A percentile compares a stretch with the other conserved stretches of the same genome.
Evolutionary conservation across 2,329 filamentous ascomycete species (phyloP).

Genomic region (Fusarium robinianum): DNA sequence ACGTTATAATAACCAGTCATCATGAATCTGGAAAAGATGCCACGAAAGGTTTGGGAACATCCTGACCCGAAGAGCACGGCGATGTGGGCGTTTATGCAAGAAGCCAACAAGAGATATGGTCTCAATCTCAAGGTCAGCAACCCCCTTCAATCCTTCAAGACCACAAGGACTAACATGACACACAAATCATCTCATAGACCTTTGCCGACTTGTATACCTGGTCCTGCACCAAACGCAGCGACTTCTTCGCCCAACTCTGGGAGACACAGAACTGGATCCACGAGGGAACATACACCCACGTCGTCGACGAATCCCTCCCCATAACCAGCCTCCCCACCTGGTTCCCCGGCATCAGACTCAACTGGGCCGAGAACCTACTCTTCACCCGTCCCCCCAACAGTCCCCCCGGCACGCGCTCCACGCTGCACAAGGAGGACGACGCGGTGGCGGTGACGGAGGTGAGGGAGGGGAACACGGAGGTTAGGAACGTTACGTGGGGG

Average conservation of each 20-base stretch:
- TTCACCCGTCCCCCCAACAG: constrained; percentile 55
- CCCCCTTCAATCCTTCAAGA: neutral
- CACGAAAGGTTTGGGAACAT: constrained; percentile 71
- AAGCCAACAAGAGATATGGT: constrained; percentile 61
- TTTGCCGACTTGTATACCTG: constrained; percentile 73
- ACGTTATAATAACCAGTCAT: neutral
- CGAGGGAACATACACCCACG: constrained; percentile 59
- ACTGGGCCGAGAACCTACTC: constrained; percentile 81
- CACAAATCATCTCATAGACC: constrained; percentile 47
- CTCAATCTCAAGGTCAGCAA: constrained; percentile 60
- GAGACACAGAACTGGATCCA: constrained; percentile 64
- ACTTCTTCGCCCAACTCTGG: constrained; percentile 71
- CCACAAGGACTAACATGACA: neutral
- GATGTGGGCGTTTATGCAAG: constrained; percentile 71
- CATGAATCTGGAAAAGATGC: constrained; percentile 46
- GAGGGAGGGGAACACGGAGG: constrained; percentile 64
- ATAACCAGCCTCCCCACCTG: constrained; percentile 75
- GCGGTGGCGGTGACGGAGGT: constrained; percentile 75
- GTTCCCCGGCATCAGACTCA: constrained; percentile 76
- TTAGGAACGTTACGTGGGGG: constrained; percentile 66
- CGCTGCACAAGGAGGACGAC: constrained; percentile 68
- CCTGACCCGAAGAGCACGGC: constrained; percentile 62
- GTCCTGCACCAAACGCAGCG: constrained; percentile 63
- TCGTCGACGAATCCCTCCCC: constrained; percentile 70
- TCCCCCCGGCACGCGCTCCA: constrained; percentile 53